Conservation (phyloP, 768 basidiomycete species). For the Lactarius akahatsu region DNA sequence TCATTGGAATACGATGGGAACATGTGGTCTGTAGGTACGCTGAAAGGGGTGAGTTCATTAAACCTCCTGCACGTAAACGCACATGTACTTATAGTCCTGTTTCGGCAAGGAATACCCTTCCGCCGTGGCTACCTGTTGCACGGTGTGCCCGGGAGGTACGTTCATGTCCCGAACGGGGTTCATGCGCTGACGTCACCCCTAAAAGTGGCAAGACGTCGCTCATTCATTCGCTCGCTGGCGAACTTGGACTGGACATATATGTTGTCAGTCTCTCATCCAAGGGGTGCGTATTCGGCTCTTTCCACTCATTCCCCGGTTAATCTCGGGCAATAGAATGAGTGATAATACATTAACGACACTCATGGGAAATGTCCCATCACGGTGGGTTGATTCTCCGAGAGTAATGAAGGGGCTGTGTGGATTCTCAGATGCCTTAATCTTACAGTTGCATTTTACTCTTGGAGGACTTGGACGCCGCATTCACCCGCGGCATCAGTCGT, state of each 20-base stretch:
- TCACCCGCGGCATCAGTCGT: slow-evolving; percentile 84
- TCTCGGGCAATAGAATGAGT: slow-evolving; percentile 62
- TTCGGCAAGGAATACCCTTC: slow-evolving; percentile 72
- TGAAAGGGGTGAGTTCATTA: slow-evolving; percentile 64
- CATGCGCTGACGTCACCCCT: slow-evolving; percentile 28
- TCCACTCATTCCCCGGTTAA: slow-evolving; percentile 22
- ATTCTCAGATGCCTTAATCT: slow-evolving; percentile 27
- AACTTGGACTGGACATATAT: slow-evolving; percentile 86
- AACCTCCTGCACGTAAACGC: slow-evolving; percentile 10
- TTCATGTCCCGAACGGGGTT: slow-evolving; percentile 10
- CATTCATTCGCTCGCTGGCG: slow-evolving; percentile 82
- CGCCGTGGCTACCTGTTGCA: slow-evolving; percentile 82
- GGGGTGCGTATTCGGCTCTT: slow-evolving; percentile 51
- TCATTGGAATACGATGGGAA: slow-evolving; percentile 16
- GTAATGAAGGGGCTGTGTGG: slow-evolving; percentile 21
- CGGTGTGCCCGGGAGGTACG: slow-evolving; percentile 81
- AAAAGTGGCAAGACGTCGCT: slow-evolving; percentile 80
- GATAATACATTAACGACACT: slow-evolving; percentile 84
- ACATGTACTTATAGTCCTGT: slow-evolving; percentile 10
- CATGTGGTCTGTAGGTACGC: slow-evolving; percentile 64
- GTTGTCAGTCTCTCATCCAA: slow-evolving; percentile 87
- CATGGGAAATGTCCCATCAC: slow-evolving; percentile 85
- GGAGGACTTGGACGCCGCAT: slow-evolving; percentile 91
- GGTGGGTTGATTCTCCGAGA: slow-evolving; percentile 43
- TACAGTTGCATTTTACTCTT: slow-evolving; percentile 85